phyloP scores from a whole-genome alignment of 164 flowering plant genomes.

The Brasenia schreberi region DNA sequence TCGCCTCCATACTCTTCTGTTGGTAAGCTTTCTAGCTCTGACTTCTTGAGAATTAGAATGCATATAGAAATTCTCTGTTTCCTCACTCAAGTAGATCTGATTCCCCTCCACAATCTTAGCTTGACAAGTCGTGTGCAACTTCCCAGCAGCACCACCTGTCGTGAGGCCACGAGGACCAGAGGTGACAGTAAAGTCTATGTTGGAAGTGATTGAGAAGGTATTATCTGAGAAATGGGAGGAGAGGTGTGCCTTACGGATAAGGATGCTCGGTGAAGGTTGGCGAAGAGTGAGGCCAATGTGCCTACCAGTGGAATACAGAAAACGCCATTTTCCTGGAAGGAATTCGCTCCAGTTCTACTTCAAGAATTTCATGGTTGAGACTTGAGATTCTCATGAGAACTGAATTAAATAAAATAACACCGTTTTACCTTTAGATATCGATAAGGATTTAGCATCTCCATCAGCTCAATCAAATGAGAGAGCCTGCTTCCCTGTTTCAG shows the following conservation, averaged over 20 bases:
- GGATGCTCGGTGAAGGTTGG: constrained; percentile 56
- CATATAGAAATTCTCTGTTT: constrained; percentile 6
- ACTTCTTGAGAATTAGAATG: constrained; percentile 17
- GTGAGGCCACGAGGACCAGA: constrained; percentile 69
- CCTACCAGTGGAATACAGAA: constrained; percentile 73
- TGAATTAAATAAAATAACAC: not conserved
- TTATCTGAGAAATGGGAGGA: constrained; percentile 23
- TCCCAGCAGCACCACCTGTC: constrained; percentile 51
- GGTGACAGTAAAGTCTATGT: constrained; percentile 55
- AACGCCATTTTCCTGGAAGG: constrained; percentile 89
- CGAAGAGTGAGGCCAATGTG: constrained; percentile 89
- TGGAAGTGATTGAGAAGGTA: constrained; percentile 33
- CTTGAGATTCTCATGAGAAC: not conserved
- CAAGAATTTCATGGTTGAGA: not conserved
- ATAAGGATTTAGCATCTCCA: constrained; percentile 88
- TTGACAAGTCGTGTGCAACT: constrained; percentile 19
- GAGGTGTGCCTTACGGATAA: constrained; percentile 55
- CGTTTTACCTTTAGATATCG: constrained; percentile 55
- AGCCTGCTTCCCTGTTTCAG: constrained; percentile 53
- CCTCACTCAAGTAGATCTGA: constrained; percentile 50
- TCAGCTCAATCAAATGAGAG: constrained; percentile 72
- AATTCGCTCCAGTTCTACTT: constrained; percentile 73
- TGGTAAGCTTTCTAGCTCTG: constrained; percentile 21
- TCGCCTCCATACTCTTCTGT: constrained; percentile 37
- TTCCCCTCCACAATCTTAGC: constrained; percentile 35